Evolutionary conservation across 148 eudicot genomes (phyloP), one percentile per base, ranked within the genome.

Genomic region (Heliamphora exappendiculata): DNA sequence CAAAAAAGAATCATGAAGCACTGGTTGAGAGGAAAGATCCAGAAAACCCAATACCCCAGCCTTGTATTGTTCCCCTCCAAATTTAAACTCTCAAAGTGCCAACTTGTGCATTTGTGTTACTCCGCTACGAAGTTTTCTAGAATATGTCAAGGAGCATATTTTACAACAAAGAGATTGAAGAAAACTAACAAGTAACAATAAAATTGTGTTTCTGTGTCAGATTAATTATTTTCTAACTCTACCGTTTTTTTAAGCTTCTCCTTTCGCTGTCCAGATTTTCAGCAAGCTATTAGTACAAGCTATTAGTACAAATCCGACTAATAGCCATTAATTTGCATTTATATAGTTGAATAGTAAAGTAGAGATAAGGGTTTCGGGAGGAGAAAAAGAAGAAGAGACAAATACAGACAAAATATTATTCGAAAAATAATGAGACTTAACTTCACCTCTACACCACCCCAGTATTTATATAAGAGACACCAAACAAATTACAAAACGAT

Each of bases 61-160:
- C n/a, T n/a, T n/a, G n/a, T n/a, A n/a, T 16, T 49, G 11, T 49
- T 49, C 33, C 33, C 63, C 69, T 36, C 69, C 7, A 65, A 37
- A 17, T 36, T 24, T 37, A 19, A 41, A 7, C 45, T 9, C 45
- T 8, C 14, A 62, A 5, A 14, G 66, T 16, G 16, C 39, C 31
- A n/a, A n/a, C n/a, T 20, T 28, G 28, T 60, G 31, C 39, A 60
- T 26, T 8, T 31, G 2, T 62, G n/a, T 12, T 29, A 31, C 67
- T 62, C 16, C 20, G n/a, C 67, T 16, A 62, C n/a, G 16, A 29
- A 62, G 33, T 4, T 62, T 62, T 5, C 34, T 31, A 62, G n/a
- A 62, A 62, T 29, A 19, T 5, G 3, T 62, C 66, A 62, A 62
- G 66, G 66, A 62, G 66, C 66, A 28, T 62, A 62, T 62, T n/a